Percentiles rank a stretch among this genome's conserved stretches.
Evolutionary conservation across 495 filamentous ascomycete species (phyloP).

Genomic region (Viridothelium virens): DNA sequence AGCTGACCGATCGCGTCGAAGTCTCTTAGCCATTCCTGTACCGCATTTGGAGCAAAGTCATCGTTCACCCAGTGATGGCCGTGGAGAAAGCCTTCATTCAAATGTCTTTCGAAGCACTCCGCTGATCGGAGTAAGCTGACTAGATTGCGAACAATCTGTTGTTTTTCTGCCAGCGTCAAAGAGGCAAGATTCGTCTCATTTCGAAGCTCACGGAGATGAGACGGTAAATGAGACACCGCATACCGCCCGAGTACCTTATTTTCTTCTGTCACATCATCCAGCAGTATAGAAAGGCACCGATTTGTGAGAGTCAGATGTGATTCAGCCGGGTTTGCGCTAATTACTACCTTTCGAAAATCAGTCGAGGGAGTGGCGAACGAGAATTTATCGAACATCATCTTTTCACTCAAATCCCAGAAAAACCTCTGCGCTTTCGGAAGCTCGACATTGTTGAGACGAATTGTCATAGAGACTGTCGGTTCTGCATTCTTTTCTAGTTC

Average conservation of each 20-base stretch:
- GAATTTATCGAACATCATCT: conserved; percentile 5
- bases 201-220: neutral
- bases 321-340: neutral
- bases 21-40: neutral
- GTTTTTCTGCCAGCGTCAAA: neutral
- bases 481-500: neutral
- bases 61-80: neutral
- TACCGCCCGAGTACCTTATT: neutral
- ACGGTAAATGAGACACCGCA: neutral
- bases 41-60: neutral
- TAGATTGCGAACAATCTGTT: neutral
- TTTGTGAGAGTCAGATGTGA: neutral
- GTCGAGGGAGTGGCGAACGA: neutral
- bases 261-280: neutral
- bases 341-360: neutral
- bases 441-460: neutral
- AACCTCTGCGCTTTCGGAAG: neutral
- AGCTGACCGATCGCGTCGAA: neutral
- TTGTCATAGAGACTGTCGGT: neutral
- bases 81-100: neutral
- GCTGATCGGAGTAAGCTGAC: neutral
- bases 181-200: neutral
- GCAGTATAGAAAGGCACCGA: neutral
- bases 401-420: conserved; percentile 8
- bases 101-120: neutral